Evolutionary conservation across 768 basidiomycete species (phyloP), one percentile per base, ranked within the genome.

Genomic region (Suillus subluteus): DNA sequence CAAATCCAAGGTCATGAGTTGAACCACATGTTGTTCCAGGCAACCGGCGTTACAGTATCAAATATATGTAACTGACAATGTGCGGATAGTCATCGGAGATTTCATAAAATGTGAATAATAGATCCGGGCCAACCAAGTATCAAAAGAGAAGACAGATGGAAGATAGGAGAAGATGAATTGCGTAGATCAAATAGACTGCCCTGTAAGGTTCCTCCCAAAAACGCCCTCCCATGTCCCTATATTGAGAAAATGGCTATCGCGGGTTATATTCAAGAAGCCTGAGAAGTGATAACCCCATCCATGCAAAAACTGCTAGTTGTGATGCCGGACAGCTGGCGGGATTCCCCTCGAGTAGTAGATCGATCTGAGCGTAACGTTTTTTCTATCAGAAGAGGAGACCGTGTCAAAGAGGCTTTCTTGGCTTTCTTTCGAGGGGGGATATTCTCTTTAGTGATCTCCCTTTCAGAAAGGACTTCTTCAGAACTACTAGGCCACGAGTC

Each of bases 361-460:
- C 59, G 41, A 32, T 43, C 59, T 43, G 59, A 43, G 59, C 41
- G 26, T 12, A 32, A 32, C 41, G 59, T 21, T 18, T 30, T 43
- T 18, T 61, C 30, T 21, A 32, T 43, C 59, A 26, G 59, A 41
- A 43, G 40, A 12, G 40, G 30, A 30, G 41, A 43, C 12, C 59
- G 59, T 30, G 26, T 30, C 41, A 61, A 66, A 63, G 64, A 63
- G 21, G 75, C 73, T 70, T 86, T 88, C 62, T 81, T 82, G 40
- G 80, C 64, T 71, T 76, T 85, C 70, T 81, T 78, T 58, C 81
- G 82, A 5, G 86, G 86, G 9, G 80, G 75, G 18, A 86, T 59
- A 66, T 91, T 91, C 77, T 91, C 90, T 70, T 91, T 91, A 59
- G 75, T 70, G 8, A 67, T 71, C 35, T 87, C 87, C 56, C 73